phyloP scores from a whole-genome alignment of 1,284 basidiomycete species.

The Ceratobasidium sp. region DNA sequence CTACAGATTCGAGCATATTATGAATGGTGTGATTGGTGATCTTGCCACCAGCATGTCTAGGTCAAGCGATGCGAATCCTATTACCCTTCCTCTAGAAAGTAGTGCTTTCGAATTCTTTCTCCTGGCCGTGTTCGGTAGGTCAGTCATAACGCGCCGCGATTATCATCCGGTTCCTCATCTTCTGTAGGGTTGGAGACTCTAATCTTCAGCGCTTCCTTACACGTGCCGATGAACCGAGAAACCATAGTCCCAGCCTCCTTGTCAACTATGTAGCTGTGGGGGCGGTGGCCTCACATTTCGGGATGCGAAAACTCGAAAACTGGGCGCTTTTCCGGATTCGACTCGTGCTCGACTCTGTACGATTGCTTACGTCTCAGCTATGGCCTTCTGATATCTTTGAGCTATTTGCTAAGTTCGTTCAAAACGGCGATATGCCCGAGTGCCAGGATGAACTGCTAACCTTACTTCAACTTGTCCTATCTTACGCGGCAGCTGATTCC shows the following conservation, averaged over 20 bases:
- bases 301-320: neutral
- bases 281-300: neutral
- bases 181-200: neutral
- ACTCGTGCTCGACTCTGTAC: neutral
- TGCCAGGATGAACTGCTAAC: neutral
- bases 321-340: neutral
- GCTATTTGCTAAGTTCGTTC: neutral
- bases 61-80: neutral
- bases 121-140: neutral
- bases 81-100: neutral
- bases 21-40: neutral
- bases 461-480: neutral
- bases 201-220: neutral
- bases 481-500: neutral
- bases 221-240: neutral
- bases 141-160: too few relatives aligned
- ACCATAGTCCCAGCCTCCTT: neutral
- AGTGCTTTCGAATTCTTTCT: constrained; percentile 5
- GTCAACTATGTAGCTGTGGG: neutral
- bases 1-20: neutral
- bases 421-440: neutral
- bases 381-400: neutral
- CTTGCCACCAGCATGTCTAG: neutral
- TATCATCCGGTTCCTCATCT: neutral
- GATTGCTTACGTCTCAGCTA: neutral